Conservation (phyloP, 768 basidiomycete genomes). For the Mycena vitilis region DNA sequence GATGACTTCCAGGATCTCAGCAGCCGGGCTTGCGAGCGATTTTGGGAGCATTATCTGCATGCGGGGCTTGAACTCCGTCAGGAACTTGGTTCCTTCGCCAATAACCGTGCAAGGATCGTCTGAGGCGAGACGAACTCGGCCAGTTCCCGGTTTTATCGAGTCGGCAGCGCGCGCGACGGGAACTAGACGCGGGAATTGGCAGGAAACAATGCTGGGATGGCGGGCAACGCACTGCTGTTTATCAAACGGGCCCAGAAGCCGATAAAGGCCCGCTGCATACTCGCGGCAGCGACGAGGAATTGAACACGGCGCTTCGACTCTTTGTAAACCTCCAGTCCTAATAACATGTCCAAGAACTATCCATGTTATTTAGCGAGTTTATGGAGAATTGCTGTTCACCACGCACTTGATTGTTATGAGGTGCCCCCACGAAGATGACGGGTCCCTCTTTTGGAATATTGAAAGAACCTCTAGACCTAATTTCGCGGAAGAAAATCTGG, state of each 20-base stretch:
- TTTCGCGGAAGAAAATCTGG: constrained; percentile 96
- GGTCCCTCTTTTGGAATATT: constrained; percentile 93
- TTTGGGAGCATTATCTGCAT: constrained; percentile 93
- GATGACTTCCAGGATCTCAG: constrained; percentile 66
- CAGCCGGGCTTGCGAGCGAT: constrained; percentile 54
- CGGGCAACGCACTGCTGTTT: constrained; percentile 65
- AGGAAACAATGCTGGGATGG: background rate
- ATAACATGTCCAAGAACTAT: constrained; percentile 91
- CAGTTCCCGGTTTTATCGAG: constrained; percentile 79
- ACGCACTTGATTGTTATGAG: constrained; percentile 89
- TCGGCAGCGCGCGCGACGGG: constrained; percentile 95
- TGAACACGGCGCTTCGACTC: constrained; percentile 86
- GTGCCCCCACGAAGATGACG: constrained; percentile 92
- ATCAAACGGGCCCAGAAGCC: constrained; percentile 87
- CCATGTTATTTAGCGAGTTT: constrained; percentile 19
- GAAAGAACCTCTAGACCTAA: constrained; percentile 93
- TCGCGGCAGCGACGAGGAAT: constrained; percentile 91
- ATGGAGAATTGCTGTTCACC: background rate
- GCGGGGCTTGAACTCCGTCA: constrained; percentile 74
- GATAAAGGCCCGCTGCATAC: constrained; percentile 82
- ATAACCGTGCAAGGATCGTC: constrained; percentile 85
- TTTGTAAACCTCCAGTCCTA: constrained; percentile 86
- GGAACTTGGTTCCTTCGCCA: constrained; percentile 86
- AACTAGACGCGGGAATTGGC: constrained; percentile 45
- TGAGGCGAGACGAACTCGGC: constrained; percentile 75